Percentiles rank a stretch among this genome's conserved stretches.
Evolutionary conservation across 140 eudicot genomes (phyloP).

Genomic region (Bidens hawaiensis): DNA sequence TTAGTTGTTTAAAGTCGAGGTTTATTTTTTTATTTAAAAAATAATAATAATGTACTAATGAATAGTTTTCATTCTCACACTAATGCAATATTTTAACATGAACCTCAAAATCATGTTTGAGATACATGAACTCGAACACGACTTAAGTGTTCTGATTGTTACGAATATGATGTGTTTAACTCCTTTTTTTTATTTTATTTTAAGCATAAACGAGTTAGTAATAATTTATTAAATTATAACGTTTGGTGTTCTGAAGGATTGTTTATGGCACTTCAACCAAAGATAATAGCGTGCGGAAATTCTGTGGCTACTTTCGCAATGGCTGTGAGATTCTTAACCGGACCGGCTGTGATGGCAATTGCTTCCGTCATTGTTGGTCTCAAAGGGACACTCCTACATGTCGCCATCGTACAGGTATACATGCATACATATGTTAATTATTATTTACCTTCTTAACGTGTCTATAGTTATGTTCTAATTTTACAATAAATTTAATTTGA

Average conservation of each 20-base stretch:
- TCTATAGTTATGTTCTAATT: neutral
- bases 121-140: too few species aligned
- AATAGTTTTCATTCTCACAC: too few species aligned
- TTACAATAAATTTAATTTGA: neutral
- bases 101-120: too few species aligned
- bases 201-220: neutral
- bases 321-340: slow-evolving; percentile 58
- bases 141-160: neutral
- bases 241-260: slow-evolving; percentile 29
- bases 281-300: slow-evolving; percentile 57
- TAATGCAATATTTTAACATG: too few species aligned
- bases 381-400: slow-evolving; percentile 43
- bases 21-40: neutral
- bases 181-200: too few species aligned
- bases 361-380: slow-evolving; percentile 52
- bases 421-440: neutral
- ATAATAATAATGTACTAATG: too few species aligned
- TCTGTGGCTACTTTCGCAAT: slow-evolving; percentile 42
- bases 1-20: slow-evolving; percentile 1
- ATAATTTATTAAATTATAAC: neutral
- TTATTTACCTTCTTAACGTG: neutral
- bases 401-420: slow-evolving; percentile 56
- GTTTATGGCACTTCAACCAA: slow-evolving; percentile 69
- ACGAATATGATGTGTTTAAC: neutral
- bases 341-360: slow-evolving; percentile 58